Conservation (phyloP, 768 basidiomycete genomes). For the Suillus subalutaceus region DNA sequence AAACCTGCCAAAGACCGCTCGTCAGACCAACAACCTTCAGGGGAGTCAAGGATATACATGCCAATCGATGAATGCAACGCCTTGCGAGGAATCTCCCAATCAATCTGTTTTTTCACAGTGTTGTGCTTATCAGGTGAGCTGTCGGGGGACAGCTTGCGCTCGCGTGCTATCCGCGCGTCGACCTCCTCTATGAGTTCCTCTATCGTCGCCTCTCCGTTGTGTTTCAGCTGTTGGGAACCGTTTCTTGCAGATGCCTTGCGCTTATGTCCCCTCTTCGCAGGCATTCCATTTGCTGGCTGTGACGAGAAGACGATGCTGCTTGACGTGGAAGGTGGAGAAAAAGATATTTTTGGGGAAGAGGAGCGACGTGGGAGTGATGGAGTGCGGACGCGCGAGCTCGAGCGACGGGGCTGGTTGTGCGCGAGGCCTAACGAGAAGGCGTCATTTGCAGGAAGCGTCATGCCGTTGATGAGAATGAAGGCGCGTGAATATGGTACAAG, state of each 20-base stretch:
- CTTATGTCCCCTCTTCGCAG: conserved; percentile 35
- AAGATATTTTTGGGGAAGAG: conserved; percentile 50
- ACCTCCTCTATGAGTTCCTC: conserved; percentile 29
- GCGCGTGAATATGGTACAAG: neutral
- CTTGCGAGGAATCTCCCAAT: conserved; percentile 93
- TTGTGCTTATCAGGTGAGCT: conserved; percentile 16
- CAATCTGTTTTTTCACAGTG: conserved; percentile 45
- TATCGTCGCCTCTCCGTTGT: conserved; percentile 19
- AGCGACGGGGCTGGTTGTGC: conserved; percentile 37
- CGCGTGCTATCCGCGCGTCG: conserved; percentile 22
- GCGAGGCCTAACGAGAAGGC: conserved; percentile 38
- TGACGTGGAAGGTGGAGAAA: conserved; percentile 26
- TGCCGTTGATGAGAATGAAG: conserved; percentile 11
- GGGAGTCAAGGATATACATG: conserved; percentile 28
- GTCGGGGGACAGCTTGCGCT: conserved; percentile 22
- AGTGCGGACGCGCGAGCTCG: conserved; percentile 25
- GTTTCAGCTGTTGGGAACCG: conserved; percentile 26
- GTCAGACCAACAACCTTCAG: conserved; percentile 8
- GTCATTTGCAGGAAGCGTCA: conserved; percentile 39
- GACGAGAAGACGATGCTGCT: conserved; percentile 17
- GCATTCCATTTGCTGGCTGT: conserved; percentile 38
- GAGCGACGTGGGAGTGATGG: conserved; percentile 41
- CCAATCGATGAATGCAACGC: conserved; percentile 87
- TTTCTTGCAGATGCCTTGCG: conserved; percentile 26
- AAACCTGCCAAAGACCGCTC: conserved; percentile 49